Base-by-base conservation (phyloP, 2,329 filamentous ascomycete genomes). In the Cryphonectria parasitica region DNA sequence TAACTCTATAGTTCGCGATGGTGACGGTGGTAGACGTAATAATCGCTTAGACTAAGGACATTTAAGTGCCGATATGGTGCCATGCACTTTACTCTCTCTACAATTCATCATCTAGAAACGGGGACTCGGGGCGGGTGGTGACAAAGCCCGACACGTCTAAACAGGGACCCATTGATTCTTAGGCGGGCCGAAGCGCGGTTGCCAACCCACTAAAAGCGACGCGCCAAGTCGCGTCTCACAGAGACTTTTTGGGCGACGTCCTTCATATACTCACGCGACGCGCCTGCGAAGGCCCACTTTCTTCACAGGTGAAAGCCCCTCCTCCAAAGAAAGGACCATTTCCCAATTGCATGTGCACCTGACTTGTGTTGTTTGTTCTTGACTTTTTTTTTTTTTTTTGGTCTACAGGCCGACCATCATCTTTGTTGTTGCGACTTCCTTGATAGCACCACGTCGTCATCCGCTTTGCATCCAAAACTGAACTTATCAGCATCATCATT, bases 151-250 rank as follows among this genome's bases (percentile, higher is more conserved):
- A 49, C 43, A 22, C 43, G 43, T 25, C 52, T 58, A 19, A 31
- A 22, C 54, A 8, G 54, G 54, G 25, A 19, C 15, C 45, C 25
- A 28, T 58, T 31, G 15, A 31, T 19, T 15, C 28, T 28, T 58
- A 58, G 45, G 54, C 54, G 54, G 54, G 28, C 54, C 54, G 54
- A 58, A 31, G 54, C 54, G 54, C 25, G 54, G 54, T 28, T 31
- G 25, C 25, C 54, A 58, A 13, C 54, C 54, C 25, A 28, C 28
- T 31, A 28, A 56, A 58, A 58, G 3, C 28, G 15, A 58, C 54
- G 54, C 54, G 54, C 17, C 54, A 31, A 58, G 62, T 65, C 67
- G 67, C 67, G 67, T 69, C 67, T 45, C 36, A 66, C 25, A 36
- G 36, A n/a, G 28, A 31, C 61, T 45, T 5, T 19, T 60, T 56